Base-by-base conservation (phyloP, 306 rosid species). In the Parietaria judaica region DNA sequence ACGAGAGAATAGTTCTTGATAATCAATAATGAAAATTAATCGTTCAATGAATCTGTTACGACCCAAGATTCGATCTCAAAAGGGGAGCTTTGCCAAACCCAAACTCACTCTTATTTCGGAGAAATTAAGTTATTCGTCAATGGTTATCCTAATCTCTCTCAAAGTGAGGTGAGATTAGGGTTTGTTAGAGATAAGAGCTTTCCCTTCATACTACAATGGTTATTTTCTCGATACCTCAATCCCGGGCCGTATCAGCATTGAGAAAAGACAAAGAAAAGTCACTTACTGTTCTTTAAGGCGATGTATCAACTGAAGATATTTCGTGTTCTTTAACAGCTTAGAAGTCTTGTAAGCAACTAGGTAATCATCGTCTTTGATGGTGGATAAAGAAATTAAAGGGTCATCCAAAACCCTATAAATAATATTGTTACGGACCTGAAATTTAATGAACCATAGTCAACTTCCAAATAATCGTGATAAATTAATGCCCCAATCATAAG, bases 291-390 rank as follows among this genome's bases (percentile, higher is more conserved):
- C 95, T 72, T 81, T 76, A 31, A 69, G 88, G 56, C 94, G 95
- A 68, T 88, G 98, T 62, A 88, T 68, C 78, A 88, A 71, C 82
- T 92, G 96, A 63, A 92, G 80, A 84, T 88, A 84, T 77, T 84
- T 92, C 7, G 81, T 72, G 66, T 77, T 85, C 70, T 86, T 88
- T 48, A 69, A 80, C 50, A 67, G 77, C 83, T 86, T 92, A 15
- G 78, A 82, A 79, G 83, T 76, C 81, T 78, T 84, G 86, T 86
- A 92, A 46, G 87, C 98, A 52, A 79, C 92, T 65, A 92, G 84
- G 66, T 65, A 90, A 60, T 84, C 95, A 77, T 92, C 98, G 71
- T 92, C 96, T 76, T 86, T 92, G 64, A 88, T 74, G 14, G 88
- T 73, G 61, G 96, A 85, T 78, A 91, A 75, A 56, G 72, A 80